phyloP scores from a whole-genome alignment of 1,284 basidiomycete species.

The Pyrrhoderma lamaoense region DNA sequence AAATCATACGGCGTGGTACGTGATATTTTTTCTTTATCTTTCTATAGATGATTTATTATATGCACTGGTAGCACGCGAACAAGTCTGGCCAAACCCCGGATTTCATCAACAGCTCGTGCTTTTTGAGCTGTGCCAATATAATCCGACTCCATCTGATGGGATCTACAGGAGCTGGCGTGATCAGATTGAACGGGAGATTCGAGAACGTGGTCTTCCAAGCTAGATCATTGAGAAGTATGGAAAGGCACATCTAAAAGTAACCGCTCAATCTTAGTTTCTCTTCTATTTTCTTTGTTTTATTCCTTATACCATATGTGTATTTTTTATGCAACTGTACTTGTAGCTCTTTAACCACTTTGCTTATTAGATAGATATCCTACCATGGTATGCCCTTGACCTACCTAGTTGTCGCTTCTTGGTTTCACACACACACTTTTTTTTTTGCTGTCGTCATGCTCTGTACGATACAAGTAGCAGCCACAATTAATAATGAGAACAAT shows the following conservation, averaged over 20 bases:
- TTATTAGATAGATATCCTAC: no score
- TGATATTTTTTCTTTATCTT: slow-evolving; percentile 14
- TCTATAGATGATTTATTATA: no score
- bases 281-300: background rate
- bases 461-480: no score
- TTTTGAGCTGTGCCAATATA: slow-evolving; percentile 67
- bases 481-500: no score
- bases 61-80: slow-evolving; percentile 51
- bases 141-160: slow-evolving; percentile 52
- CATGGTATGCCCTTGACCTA: no score
- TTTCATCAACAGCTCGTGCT: slow-evolving; percentile 73
- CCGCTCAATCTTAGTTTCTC: background rate
- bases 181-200: slow-evolving; percentile 35
- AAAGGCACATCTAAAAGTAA: background rate
- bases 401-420: no score
- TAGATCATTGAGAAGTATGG: background rate
- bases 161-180: slow-evolving; percentile 62
- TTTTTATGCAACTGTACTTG: slow-evolving; percentile 1
- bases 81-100: slow-evolving; percentile 71
- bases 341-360: background rate
- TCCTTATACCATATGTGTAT: background rate
- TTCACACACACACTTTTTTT: no score
- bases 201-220: background rate
- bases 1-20: slow-evolving; percentile 52
- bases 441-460: no score